Percentiles rank a stretch among this genome's conserved stretches.
Evolutionary conservation across 352 stramenopile genomes (phyloP).

Genomic region (Phytophthora lateralis): DNA sequence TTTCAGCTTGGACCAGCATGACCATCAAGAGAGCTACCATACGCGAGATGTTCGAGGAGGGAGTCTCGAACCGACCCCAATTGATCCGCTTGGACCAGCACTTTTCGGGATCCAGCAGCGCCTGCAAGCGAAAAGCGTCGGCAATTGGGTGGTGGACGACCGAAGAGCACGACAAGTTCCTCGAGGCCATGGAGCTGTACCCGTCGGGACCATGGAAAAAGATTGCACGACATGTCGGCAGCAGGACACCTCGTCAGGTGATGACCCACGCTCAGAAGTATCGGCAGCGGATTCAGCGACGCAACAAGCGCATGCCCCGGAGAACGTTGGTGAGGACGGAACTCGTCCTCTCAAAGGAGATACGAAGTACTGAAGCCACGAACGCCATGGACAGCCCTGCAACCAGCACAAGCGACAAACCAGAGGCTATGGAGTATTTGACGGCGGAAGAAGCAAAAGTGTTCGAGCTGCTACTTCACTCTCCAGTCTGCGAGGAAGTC

Average conservation of each 20-base stretch:
- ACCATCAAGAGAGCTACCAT: conserved; percentile 7
- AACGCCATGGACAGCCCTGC: neutral
- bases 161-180: conserved; percentile 51
- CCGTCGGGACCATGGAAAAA: conserved; percentile 50
- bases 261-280: conserved; percentile 33
- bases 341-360: neutral
- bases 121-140: conserved; percentile 1
- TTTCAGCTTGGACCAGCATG: neutral
- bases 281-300: conserved; percentile 14
- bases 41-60: conserved; percentile 1
- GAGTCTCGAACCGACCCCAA: neutral
- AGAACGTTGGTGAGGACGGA: neutral
- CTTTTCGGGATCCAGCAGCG: neutral
- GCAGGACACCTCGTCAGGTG: conserved; percentile 29
- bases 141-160: conserved; percentile 8
- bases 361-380: neutral
- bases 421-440: neutral
- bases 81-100: conserved; percentile 12
- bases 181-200: conserved; percentile 46
- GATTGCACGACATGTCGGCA: conserved; percentile 33
- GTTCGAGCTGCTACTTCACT: conserved; percentile 6
- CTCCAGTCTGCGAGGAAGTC: neutral
- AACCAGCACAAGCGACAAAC: neutral
- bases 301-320: neutral
- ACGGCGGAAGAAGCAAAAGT: neutral